Evolutionary conservation across 768 basidiomycete species (phyloP).

Genomic region (Glaciozyma antarctica): DNA sequence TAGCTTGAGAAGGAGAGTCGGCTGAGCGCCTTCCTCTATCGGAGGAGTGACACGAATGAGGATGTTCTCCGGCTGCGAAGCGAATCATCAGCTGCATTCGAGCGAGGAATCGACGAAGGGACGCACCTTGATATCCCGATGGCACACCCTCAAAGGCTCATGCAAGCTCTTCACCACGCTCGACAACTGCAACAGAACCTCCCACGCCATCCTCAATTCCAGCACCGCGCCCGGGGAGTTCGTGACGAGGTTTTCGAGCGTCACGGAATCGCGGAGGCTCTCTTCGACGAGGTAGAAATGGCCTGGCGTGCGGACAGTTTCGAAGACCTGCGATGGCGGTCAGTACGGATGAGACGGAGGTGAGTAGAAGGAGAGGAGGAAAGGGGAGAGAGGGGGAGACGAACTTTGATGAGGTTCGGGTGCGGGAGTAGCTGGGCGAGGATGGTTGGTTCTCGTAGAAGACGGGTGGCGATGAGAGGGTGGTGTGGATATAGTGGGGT

Average conservation of each 20-base stretch:
- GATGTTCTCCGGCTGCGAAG: slow-evolving; percentile 33
- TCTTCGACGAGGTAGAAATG: slow-evolving; percentile 44
- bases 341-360: no score
- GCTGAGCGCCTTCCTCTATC: background rate
- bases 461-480: slow-evolving; percentile 43
- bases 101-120: background rate
- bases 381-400: background rate
- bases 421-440: slow-evolving; percentile 43
- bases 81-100: no score
- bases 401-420: slow-evolving; percentile 40
- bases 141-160: slow-evolving; percentile 32
- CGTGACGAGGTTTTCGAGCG: slow-evolving; percentile 39
- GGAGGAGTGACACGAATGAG: slow-evolving; percentile 27
- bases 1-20: slow-evolving; percentile 36
- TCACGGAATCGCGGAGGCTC: slow-evolving; percentile 35
- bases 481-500: slow-evolving; percentile 44
- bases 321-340: slow-evolving; percentile 35
- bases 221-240: slow-evolving; percentile 19
- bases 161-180: slow-evolving; percentile 41
- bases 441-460: slow-evolving; percentile 43
- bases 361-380: no score
- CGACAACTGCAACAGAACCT: slow-evolving; percentile 42
- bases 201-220: slow-evolving; percentile 10
- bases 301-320: slow-evolving; percentile 41
- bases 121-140: slow-evolving; percentile 36